phyloP scores from a whole-genome alignment of 805 yeast genomes.

The Candida suzukii region DNA sequence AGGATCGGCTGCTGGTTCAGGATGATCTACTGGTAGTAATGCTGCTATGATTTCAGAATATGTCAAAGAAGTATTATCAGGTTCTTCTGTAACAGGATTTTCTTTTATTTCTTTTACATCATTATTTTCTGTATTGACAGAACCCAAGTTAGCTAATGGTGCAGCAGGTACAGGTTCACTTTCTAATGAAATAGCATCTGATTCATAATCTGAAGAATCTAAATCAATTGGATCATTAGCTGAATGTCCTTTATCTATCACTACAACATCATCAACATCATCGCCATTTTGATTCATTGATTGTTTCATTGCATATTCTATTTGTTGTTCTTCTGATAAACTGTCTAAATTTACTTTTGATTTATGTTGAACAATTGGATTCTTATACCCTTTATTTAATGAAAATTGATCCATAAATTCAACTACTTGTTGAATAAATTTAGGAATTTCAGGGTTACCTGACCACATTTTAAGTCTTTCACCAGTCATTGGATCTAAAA shows the following conservation, averaged over 20 bases:
- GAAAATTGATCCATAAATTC: conserved; percentile 64
- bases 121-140: neutral
- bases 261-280: conserved; percentile 23
- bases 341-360: conserved; percentile 54
- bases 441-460: conserved; percentile 52
- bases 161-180: conserved; percentile 2
- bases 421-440: conserved; percentile 61
- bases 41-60: conserved; percentile 35
- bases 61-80: neutral
- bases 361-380: conserved; percentile 61
- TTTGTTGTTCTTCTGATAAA: conserved; percentile 77
- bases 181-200: conserved; percentile 6
- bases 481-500: conserved; percentile 92
- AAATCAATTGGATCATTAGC: conserved; percentile 16
- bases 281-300: conserved; percentile 36
- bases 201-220: conserved; percentile 10
- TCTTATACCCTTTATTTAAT: conserved; percentile 51
- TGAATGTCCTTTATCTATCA: conserved; percentile 7
- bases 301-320: conserved; percentile 65
- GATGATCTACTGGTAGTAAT: conserved; percentile 43
- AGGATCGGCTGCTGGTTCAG: conserved; percentile 34
- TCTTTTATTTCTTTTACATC: neutral
- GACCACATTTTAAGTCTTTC: conserved; percentile 78
- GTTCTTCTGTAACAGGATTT: conserved; percentile 4
- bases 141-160: too few species aligned